phyloP scores from a whole-genome alignment of 169 alveolate species.

The Cytauxzoon felis region DNA sequence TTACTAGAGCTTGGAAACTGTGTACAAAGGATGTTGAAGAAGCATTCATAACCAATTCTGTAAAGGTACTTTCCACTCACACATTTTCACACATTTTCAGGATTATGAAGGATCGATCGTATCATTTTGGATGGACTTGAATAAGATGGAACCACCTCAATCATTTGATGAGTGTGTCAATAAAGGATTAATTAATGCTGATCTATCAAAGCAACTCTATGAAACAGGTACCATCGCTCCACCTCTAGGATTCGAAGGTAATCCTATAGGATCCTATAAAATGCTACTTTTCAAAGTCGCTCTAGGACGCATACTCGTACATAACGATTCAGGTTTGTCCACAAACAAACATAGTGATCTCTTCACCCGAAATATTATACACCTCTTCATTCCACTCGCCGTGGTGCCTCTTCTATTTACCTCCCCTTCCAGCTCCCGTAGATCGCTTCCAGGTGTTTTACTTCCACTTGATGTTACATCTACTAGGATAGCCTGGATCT shows the following conservation, averaged over 20 bases:
- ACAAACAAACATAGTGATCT: background rate
- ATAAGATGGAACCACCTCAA: slow-evolving; percentile 68
- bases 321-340: slow-evolving; percentile 9
- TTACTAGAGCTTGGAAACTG: slow-evolving; percentile 71
- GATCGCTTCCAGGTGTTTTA: no score
- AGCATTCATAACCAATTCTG: slow-evolving; percentile 61
- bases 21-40: slow-evolving; percentile 60
- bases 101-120: slow-evolving; percentile 58
- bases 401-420: no score
- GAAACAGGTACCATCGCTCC: slow-evolving; percentile 65
- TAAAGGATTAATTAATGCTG: slow-evolving; percentile 7
- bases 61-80: slow-evolving; percentile 21
- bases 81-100: slow-evolving; percentile 13
- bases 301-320: slow-evolving; percentile 47
- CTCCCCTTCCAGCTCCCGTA: no score
- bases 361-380: background rate
- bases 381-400: no score
- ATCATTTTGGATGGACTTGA: slow-evolving; percentile 62
- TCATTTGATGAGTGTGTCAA: slow-evolving; percentile 49
- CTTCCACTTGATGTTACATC: no score
- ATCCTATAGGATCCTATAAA: slow-evolving; percentile 65
- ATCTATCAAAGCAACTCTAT: slow-evolving; percentile 51
- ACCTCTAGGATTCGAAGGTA: slow-evolving; percentile 69
- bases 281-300: slow-evolving; percentile 66
- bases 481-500: no score